phyloP scores from a whole-genome alignment of 805 yeast species.

The Saturnispora sekii region DNA sequence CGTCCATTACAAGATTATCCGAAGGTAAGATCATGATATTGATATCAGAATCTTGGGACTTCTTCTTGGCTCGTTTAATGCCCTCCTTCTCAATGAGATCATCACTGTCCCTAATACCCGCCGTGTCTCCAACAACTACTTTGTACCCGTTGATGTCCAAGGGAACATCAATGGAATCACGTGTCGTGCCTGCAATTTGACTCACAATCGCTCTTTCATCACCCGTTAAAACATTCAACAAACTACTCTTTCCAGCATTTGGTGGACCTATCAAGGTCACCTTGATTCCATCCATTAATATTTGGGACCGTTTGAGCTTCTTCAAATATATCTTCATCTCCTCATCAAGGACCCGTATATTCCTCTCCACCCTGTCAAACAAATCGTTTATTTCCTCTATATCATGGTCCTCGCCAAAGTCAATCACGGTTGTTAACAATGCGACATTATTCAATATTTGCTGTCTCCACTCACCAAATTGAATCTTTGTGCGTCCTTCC shows the following conservation, averaged over 20 bases:
- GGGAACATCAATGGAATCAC: slow-evolving; percentile 78
- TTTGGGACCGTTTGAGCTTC: slow-evolving; percentile 46
- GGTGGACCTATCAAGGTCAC: slow-evolving; percentile 81
- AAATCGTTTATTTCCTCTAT: slow-evolving; percentile 52
- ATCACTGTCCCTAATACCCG: slow-evolving; percentile 60
- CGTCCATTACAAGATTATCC: slow-evolving; percentile 25
- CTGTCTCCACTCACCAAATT: slow-evolving; percentile 59
- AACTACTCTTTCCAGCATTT: slow-evolving; percentile 90
- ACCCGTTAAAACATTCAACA: slow-evolving; percentile 65
- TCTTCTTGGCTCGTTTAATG: slow-evolving; percentile 60
- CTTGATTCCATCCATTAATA: slow-evolving; percentile 64
- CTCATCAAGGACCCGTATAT: slow-evolving; percentile 31
- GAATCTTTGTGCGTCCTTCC: slow-evolving; percentile 50
- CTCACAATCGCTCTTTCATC: slow-evolving; percentile 88
- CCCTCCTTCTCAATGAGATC: slow-evolving; percentile 55
- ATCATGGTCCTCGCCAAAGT: slow-evolving; percentile 91
- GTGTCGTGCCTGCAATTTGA: slow-evolving; percentile 84
- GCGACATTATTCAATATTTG: slow-evolving; percentile 60
- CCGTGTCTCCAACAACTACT: slow-evolving; percentile 82
- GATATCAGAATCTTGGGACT: slow-evolving; percentile 54
- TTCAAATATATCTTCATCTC: slow-evolving; percentile 38
- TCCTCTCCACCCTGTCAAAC: slow-evolving; percentile 38
- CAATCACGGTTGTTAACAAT: slow-evolving; percentile 76
- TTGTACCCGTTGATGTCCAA: slow-evolving; percentile 78
- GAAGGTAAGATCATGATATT: slow-evolving; percentile 55